A percentile compares a stretch with the other conserved stretches of the same genome.
Evolutionary conservation across 768 basidiomycete genomes (phyloP).

Genomic region (Auricularia sp.): DNA sequence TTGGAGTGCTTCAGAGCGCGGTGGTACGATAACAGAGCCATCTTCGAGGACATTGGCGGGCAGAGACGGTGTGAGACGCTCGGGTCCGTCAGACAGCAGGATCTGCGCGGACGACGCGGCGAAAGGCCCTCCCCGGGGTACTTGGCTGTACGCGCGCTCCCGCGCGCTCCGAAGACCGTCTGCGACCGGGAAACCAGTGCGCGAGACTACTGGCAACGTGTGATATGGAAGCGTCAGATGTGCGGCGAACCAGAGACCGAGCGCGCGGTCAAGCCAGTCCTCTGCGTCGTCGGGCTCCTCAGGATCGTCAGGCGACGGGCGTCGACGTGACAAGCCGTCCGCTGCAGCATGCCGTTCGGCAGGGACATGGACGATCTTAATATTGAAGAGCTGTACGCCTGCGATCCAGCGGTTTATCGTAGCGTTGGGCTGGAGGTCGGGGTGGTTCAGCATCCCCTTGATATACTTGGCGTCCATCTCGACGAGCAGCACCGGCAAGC

Average conservation of each 20-base stretch:
- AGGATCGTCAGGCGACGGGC: neutral
- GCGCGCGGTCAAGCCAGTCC: conserved; percentile 1
- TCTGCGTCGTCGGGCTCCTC: conserved; percentile 8
- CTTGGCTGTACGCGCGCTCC: neutral
- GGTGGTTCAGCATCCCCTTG: conserved; percentile 18
- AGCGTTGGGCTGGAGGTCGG: conserved; percentile 18
- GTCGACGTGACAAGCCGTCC: conserved; percentile 15
- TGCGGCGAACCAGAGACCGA: neutral
- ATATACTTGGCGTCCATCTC: conserved; percentile 22
- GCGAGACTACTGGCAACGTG: neutral
- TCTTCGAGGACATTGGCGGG: neutral
- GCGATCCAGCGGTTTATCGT: conserved; percentile 21
- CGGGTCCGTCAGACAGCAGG: neutral
- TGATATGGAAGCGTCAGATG: neutral
- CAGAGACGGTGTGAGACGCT: too few species aligned
- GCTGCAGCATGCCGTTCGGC: conserved; percentile 10
- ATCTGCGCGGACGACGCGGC: neutral
- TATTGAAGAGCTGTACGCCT: conserved; percentile 21
- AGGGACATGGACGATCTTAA: conserved; percentile 22
- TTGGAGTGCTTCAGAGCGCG: neutral
- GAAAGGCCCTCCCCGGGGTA: neutral
- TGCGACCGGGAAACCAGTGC: too few species aligned
- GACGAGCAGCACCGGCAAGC: conserved; percentile 19
- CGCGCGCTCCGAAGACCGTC: neutral
- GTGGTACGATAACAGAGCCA: neutral